A percentile compares a stretch with the other conserved stretches of the same genome.
Conservation (phyloP, 345 rosid genomes). For the Atalantia buxifolia region DNA sequence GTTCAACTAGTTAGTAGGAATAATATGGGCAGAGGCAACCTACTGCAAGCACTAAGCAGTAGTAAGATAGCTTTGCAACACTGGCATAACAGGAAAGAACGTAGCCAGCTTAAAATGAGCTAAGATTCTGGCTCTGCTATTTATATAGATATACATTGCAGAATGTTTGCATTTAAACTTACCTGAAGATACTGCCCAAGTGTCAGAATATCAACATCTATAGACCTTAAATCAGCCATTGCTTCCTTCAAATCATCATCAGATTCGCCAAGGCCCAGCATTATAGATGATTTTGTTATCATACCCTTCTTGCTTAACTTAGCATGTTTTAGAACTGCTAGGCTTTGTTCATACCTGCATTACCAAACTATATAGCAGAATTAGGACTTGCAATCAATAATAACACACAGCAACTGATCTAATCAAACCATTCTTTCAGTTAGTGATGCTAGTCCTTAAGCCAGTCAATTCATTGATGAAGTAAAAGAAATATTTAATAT, state of each 20-base stretch:
- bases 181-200: conserved; percentile 99
- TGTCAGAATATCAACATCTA: conserved; percentile 87
- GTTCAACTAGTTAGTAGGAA: background rate
- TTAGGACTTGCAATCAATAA: conserved; percentile 5
- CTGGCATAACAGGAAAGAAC: background rate
- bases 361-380: conserved; percentile 12
- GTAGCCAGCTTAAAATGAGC: background rate
- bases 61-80: background rate
- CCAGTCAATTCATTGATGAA: background rate
- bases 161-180: conserved; percentile 6
- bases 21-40: background rate
- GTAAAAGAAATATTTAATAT: background rate
- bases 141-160: background rate
- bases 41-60: background rate
- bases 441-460: background rate
- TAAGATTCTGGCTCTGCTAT: background rate
- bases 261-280: conserved; percentile 98
- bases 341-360: conserved; percentile 91
- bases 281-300: conserved; percentile 93
- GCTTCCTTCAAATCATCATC: conserved; percentile 82
- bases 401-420: background rate
- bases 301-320: conserved; percentile 76
- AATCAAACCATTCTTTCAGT: background rate
- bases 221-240: conserved; percentile 88
- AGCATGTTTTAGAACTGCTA: conserved; percentile 82